Conservation (phyloP, 2,329 filamentous ascomycete genomes). For the Kalmusia sp. region DNA sequence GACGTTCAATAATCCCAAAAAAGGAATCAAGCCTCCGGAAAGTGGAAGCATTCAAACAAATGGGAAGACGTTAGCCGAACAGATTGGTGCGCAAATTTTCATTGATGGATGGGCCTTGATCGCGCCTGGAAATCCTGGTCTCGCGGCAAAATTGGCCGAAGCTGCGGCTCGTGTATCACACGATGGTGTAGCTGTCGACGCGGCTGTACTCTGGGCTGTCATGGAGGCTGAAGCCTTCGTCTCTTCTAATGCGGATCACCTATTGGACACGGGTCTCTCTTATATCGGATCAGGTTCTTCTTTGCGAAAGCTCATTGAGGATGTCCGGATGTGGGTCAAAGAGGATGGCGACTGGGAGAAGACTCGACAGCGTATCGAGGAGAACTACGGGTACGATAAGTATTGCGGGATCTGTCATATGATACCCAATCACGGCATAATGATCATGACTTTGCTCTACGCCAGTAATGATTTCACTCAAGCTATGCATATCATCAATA, state of each 20-base stretch:
- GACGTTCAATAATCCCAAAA: slow-evolving; percentile 48
- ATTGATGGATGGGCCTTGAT: slow-evolving; percentile 17
- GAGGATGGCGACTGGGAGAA: slow-evolving; percentile 39
- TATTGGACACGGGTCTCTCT: slow-evolving; percentile 40
- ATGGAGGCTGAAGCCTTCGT: slow-evolving; percentile 51
- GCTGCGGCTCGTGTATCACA: slow-evolving; percentile 48
- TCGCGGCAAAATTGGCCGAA: slow-evolving; percentile 42
- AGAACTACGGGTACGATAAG: slow-evolving; percentile 13
- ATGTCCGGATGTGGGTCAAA: slow-evolving; percentile 39
- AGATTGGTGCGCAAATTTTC: slow-evolving; percentile 18
- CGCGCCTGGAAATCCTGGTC: slow-evolving; percentile 6
- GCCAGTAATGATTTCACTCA: slow-evolving; percentile 10
- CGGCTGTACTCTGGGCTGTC: slow-evolving; percentile 49
- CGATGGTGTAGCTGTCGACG: slow-evolving; percentile 48
- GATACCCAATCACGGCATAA: slow-evolving; percentile 15
- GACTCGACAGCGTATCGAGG: slow-evolving; percentile 45
- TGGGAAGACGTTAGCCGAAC: slow-evolving; percentile 15
- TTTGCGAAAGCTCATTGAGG: slow-evolving; percentile 33
- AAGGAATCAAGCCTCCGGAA: slow-evolving; percentile 39
- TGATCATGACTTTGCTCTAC: slow-evolving; percentile 14
- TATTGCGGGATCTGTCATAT: slow-evolving; percentile 15
- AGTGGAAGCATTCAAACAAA: slow-evolving; percentile 13
- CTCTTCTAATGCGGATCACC: slow-evolving; percentile 38
- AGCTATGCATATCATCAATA: slow-evolving; percentile 17
- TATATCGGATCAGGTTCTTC: slow-evolving; percentile 37